Base-by-base conservation (phyloP, 1,139 yeast genomes). In the Scheffersomyces stambukii region DNA sequence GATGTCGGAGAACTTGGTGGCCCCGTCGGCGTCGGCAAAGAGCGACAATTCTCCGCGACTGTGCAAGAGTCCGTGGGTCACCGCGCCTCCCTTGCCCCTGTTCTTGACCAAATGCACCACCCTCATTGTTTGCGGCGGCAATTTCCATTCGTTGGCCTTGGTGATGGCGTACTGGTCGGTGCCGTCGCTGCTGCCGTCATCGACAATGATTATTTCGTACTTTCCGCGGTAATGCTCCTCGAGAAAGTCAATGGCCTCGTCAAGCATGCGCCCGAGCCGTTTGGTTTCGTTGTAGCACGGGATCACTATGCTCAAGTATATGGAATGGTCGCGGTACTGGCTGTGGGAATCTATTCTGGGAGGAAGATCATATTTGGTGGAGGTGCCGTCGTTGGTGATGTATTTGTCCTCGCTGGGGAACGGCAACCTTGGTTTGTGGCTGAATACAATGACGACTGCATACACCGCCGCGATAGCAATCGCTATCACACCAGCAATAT, bases 11-110 rank as follows among this genome's bases (percentile, higher is more conserved):
- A 93, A 91, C 46, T 69, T 70, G 14, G 95, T 82, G 4, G 98
- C 98, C 17, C 98, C 98, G 53, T 91, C 98, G 0, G 98, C 98
- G 57, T 91, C 98, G 4, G 96, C 97, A 64, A 91, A 91, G 11
- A 91, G 67, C 8, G 78, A 76, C 46, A 73, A 80, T 38, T 68
- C 54, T 8, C 98, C 98, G 27, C 86, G 65, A 6, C 80, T 60
- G 48, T 78, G 80, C 46, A 81, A 72, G 57, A 91, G 64, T 4
- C 98, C 98, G 53, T 91, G 97, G 11, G 95, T 78, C 0, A 93
- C 98, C 0, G 97, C 98, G 6, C 98, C 98, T 13, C 98, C 98
- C 57, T 91, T 91, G 16, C 98, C 98, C 45, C 98, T 69, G 51
- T 91, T 91, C 39, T 75, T 56, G 21, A 60, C 73, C 37, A 91